Base-by-base conservation (phyloP, 768 basidiomycete genomes). In the Boletus subparvulus region DNA sequence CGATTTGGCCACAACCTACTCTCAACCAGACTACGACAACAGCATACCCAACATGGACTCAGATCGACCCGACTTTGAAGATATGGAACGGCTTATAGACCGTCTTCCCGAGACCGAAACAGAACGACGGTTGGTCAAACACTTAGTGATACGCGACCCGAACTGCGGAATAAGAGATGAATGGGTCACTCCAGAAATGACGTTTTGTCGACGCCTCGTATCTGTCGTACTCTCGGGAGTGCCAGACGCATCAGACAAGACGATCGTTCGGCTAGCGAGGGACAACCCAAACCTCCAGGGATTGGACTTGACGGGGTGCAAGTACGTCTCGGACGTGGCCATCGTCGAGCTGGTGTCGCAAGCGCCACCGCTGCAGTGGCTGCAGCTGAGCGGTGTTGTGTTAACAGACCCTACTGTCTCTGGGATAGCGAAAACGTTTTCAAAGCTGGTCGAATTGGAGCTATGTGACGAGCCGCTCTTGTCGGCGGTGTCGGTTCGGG, bases 371-470 rank as follows among this genome's bases (percentile, higher is more conserved):
- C 74, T 98, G 36, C 81, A 89, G 55, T 84, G 88, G 77, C 77
- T 95, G 55, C 86, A 86, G 63, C 72, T 96, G 55, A 87, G 83
- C 61, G 84, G 84, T 16, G 78, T 78, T 26, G 79, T 80, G n/a
- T 69, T 95, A 42, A 84, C 84, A 1, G 83, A 85, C 56, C 66
- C 69, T 8, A 73, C 82, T 3, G 78, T 96, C 56, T 84, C 85
- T 55, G 81, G 84, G 13, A 81, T 97, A 61, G 87, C 85, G 17
- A 86, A 83, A 53, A 79, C 83, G 11, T 92, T 91, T 67, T 84
- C 89, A 5, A 80, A 83, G 56, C 83, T 97, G 26, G 75, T 88
- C 52, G 94, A 95, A 70, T 77, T 96, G 59, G 94, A 97, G 67
- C 74, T 95, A 37, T 84, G 75, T 65, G 81, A 81, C 64, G 84